Conservation (phyloP, 2,329 filamentous ascomycete species). For the Colletotrichum costaricense region DNA sequence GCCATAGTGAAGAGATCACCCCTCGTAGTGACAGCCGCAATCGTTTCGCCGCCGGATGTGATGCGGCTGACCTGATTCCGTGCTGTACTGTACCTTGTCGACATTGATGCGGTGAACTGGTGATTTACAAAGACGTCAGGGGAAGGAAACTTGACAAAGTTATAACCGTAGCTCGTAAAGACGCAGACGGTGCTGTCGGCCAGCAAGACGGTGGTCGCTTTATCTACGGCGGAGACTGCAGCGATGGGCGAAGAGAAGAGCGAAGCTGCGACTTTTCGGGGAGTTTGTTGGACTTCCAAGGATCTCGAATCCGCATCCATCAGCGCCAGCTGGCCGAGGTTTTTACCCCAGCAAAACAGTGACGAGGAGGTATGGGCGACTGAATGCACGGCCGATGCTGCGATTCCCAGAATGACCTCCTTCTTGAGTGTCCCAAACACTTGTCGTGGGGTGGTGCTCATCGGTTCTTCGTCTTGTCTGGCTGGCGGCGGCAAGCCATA, state of each 20-base stretch:
- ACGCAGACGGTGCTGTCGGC: conserved; percentile 92
- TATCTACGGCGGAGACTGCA: conserved; percentile 89
- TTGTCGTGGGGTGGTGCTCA: conserved; percentile 84
- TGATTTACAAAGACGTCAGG: conserved; percentile 77
- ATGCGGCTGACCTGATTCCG: conserved; percentile 80
- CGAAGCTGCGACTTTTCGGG: conserved; percentile 89
- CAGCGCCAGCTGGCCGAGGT: conserved; percentile 91
- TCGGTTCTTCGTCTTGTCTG: conserved; percentile 82
- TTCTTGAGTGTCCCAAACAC: conserved; percentile 93
- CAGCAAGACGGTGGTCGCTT: conserved; percentile 86
- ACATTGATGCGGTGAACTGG: conserved; percentile 74
- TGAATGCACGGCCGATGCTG: conserved; percentile 91
- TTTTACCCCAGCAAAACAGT: conserved; percentile 94
- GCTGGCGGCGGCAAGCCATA: conserved; percentile 77
- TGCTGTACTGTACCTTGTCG: conserved; percentile 72
- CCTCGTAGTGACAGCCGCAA: conserved; percentile 85
- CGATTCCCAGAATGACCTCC: conserved; percentile 82
- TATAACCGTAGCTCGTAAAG: conserved; percentile 95
- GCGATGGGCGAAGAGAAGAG: conserved; percentile 79
- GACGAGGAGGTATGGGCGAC: conserved; percentile 85
- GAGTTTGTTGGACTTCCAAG: conserved; percentile 82
- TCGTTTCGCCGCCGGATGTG: conserved; percentile 87
- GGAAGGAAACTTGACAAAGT: conserved; percentile 86
- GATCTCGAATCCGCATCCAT: conserved; percentile 96
- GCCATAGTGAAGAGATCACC: conserved; percentile 91